A percentile compares a stretch with the other conserved stretches of the same genome.
Conservation (phyloP, 495 filamentous ascomycete genomes). For the Tricharina praecox region DNA sequence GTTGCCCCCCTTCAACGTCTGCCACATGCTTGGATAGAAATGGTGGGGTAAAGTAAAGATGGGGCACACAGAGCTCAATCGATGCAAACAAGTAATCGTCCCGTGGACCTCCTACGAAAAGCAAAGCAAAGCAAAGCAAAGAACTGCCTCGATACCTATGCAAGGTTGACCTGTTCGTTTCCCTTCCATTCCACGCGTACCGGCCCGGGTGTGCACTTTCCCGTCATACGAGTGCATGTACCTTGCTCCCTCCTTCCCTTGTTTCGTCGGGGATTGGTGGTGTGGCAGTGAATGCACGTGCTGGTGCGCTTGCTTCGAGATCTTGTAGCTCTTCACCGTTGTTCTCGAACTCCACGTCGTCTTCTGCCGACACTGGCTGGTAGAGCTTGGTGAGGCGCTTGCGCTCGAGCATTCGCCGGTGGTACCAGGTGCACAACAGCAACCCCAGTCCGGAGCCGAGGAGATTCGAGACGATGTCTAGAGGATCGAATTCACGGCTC, state of each 20-base stretch:
- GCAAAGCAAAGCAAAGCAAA: no score
- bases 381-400: conserved; percentile 48
- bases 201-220: not conserved
- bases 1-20: no score
- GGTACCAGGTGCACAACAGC: conserved; percentile 70
- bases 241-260: not conserved
- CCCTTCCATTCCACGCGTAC: not conserved
- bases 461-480: conserved; percentile 75
- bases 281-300: no score
- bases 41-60: no score
- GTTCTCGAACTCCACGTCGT: conserved; percentile 12
- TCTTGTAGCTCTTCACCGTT: conserved; percentile 30
- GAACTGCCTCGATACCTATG: no score
- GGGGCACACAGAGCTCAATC: no score
- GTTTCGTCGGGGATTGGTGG: not conserved
- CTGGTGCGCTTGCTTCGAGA: conserved; percentile 33
- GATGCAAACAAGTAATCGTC: no score
- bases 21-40: no score
- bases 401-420: conserved; percentile 85
- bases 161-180: no score
- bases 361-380: conserved; percentile 14
- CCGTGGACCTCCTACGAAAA: no score
- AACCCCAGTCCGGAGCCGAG: conserved; percentile 57
- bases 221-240: no score
- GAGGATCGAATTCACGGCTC: conserved; percentile 57